Conservation (phyloP, 2,329 filamentous ascomycete species). For the Aspergillus clavatus region DNA sequence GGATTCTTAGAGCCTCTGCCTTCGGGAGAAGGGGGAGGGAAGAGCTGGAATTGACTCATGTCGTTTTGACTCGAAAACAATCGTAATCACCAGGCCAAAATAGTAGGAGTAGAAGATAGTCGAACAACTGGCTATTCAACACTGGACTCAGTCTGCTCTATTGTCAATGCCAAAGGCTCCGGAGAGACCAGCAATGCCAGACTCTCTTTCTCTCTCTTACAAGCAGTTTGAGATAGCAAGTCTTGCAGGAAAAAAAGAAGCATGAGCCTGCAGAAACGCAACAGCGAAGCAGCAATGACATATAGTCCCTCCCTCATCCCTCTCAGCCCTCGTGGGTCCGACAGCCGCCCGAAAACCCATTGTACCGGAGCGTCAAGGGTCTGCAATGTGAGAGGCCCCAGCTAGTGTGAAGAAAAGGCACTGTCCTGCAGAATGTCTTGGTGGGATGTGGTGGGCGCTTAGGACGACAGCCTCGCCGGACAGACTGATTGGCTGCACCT, state of each 20-base stretch:
- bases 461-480: slow-evolving; percentile 13
- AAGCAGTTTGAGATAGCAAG: not conserved
- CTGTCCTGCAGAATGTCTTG: slow-evolving; percentile 11
- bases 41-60: slow-evolving; percentile 40
- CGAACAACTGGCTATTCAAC: too few relatives aligned
- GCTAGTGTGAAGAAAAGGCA: slow-evolving; percentile 18
- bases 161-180: not conserved
- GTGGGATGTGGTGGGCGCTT: slow-evolving; percentile 25
- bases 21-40: slow-evolving; percentile 34
- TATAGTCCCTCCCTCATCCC: slow-evolving; percentile 4
- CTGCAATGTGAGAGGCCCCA: slow-evolving; percentile 19
- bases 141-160: slow-evolving; percentile 1
- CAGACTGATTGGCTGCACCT: slow-evolving; percentile 19
- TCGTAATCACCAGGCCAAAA: too few relatives aligned
- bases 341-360: slow-evolving; percentile 4
- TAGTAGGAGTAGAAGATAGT: too few relatives aligned
- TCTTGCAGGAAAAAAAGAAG: not conserved
- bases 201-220: too few relatives aligned
- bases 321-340: slow-evolving; percentile 6
- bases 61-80: slow-evolving; percentile 4
- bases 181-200: too few relatives aligned
- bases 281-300: slow-evolving; percentile 2
- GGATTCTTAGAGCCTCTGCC: slow-evolving; percentile 29
- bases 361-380: slow-evolving; percentile 15
- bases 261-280: not conserved